A percentile compares a stretch with the other conserved stretches of the same genome.
Evolutionary conservation across 345 rosid genomes (phyloP).

Genomic region (Punica granatum): DNA sequence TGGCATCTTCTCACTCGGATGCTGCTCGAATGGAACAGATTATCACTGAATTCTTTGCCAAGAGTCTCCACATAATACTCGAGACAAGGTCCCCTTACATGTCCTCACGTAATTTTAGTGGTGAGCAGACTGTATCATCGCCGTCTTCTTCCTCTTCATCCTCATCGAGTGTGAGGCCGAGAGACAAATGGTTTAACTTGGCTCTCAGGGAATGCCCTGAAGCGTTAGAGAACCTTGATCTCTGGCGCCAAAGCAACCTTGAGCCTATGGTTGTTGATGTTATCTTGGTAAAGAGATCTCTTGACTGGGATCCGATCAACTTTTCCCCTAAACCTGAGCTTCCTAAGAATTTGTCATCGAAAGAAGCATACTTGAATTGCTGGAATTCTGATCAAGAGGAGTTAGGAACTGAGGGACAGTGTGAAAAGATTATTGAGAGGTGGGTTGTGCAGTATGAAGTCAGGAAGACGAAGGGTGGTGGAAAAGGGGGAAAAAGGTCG

Average conservation of each 20-base stretch:
- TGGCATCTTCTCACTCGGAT: conserved; percentile 42
- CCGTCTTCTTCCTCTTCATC: conserved; percentile 79
- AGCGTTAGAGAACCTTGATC: conserved; percentile 69
- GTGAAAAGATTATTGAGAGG: conserved; percentile 78
- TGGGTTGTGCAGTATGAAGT: conserved; percentile 85
- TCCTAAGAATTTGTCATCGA: conserved; percentile 39
- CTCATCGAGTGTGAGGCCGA: conserved; percentile 68
- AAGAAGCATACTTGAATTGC: conserved; percentile 32
- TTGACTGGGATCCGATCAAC: conserved; percentile 39
- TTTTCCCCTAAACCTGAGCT: conserved; percentile 39
- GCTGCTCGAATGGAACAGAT: conserved; percentile 78
- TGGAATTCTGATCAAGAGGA: conserved; percentile 71
- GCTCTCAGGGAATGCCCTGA: conserved; percentile 90
- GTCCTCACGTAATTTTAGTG: conserved; percentile 78
- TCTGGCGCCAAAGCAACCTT: conserved; percentile 57
- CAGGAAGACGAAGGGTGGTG: conserved; percentile 46
- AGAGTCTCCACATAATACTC: conserved; percentile 82
- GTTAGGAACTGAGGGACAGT: conserved; percentile 36
- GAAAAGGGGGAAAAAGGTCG: conserved; percentile 53
- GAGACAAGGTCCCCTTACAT: conserved; percentile 79
- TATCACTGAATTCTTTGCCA: conserved; percentile 79
- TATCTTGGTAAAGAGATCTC: conserved; percentile 51
- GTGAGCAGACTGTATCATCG: conserved; percentile 66
- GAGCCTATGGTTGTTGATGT: conserved; percentile 89
- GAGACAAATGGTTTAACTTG: conserved; percentile 92